Evolutionary conservation across 2,329 filamentous ascomycete species (phyloP).

Genomic region (Colletotrichum endophyticum): DNA sequence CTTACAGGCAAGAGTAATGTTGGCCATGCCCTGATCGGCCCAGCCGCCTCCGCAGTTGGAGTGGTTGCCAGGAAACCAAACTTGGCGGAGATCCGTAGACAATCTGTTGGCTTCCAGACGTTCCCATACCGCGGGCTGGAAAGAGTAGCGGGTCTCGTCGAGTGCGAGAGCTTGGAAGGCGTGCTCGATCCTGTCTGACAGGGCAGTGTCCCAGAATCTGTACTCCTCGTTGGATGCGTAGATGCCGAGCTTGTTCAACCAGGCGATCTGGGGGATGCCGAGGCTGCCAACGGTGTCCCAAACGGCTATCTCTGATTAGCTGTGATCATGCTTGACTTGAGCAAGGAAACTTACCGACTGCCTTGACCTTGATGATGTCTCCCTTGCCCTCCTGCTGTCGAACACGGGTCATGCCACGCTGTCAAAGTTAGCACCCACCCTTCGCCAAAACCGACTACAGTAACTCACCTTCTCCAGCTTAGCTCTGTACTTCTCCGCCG

Average conservation of each 20-base stretch:
- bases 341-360: slow-evolving; percentile 36
- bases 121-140: slow-evolving; percentile 62
- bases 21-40: slow-evolving; percentile 52
- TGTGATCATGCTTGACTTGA: slow-evolving; percentile 18
- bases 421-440: neutral
- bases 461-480: slow-evolving; percentile 45
- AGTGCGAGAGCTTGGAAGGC: slow-evolving; percentile 65
- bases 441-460: no score
- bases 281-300: slow-evolving; percentile 50
- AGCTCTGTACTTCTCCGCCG: slow-evolving; percentile 46
- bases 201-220: slow-evolving; percentile 58
- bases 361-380: slow-evolving; percentile 50
- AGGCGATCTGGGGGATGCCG: slow-evolving; percentile 49
- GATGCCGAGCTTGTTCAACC: slow-evolving; percentile 53
- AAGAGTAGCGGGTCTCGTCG: slow-evolving; percentile 60
- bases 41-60: slow-evolving; percentile 74
- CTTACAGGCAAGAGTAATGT: slow-evolving; percentile 44
- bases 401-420: slow-evolving; percentile 42
- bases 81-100: slow-evolving; percentile 51
- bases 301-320: slow-evolving; percentile 29
- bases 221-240: slow-evolving; percentile 50
- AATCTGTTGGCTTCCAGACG: slow-evolving; percentile 39
- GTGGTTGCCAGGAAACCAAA: slow-evolving; percentile 76
- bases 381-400: slow-evolving; percentile 38
- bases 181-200: slow-evolving; percentile 58